Percentiles rank a stretch among this genome's conserved stretches.
Conservation (phyloP, 768 basidiomycete species). For the Mycena haematopus region DNA sequence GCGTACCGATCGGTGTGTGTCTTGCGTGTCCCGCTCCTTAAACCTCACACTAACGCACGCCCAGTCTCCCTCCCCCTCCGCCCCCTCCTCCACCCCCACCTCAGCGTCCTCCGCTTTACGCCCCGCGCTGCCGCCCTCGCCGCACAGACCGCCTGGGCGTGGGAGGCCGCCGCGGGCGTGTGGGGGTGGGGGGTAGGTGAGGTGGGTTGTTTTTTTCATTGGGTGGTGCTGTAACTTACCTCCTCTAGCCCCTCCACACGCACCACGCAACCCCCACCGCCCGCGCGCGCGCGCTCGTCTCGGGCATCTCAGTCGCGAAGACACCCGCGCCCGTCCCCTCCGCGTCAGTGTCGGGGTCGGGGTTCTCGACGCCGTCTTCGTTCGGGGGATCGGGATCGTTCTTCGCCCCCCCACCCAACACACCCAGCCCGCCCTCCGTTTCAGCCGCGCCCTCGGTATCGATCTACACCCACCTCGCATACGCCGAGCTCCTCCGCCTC, state of each 20-base stretch:
- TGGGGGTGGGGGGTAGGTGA: constrained; percentile 67
- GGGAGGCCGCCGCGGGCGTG: constrained; percentile 68
- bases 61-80: constrained; percentile 57
- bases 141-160: constrained; percentile 56
- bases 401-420: constrained; percentile 27
- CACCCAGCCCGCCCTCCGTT: neutral
- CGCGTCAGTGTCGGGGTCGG: constrained; percentile 9
- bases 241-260: constrained; percentile 49
- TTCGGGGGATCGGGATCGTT: constrained; percentile 49
- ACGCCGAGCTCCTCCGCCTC: constrained; percentile 63
- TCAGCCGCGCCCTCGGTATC: constrained; percentile 46
- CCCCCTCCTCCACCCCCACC: constrained; percentile 8
- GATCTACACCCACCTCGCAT: constrained; percentile 69
- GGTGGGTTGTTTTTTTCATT: constrained; percentile 41
- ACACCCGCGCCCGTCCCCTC: constrained; percentile 29
- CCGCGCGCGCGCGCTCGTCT: constrained; percentile 52
- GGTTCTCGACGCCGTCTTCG: constrained; percentile 30
- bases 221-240: neutral
- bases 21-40: too few relatives aligned
- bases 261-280: constrained; percentile 33
- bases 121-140: constrained; percentile 57
- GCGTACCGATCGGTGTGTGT: constrained; percentile 54
- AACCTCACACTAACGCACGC: neutral
- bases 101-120: constrained; percentile 51
- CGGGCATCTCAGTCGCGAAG: constrained; percentile 65